Evolutionary conservation across 768 basidiomycete genomes (phyloP), one percentile per base, ranked within the genome.

Genomic region (Lactifluus subvellereus): DNA sequence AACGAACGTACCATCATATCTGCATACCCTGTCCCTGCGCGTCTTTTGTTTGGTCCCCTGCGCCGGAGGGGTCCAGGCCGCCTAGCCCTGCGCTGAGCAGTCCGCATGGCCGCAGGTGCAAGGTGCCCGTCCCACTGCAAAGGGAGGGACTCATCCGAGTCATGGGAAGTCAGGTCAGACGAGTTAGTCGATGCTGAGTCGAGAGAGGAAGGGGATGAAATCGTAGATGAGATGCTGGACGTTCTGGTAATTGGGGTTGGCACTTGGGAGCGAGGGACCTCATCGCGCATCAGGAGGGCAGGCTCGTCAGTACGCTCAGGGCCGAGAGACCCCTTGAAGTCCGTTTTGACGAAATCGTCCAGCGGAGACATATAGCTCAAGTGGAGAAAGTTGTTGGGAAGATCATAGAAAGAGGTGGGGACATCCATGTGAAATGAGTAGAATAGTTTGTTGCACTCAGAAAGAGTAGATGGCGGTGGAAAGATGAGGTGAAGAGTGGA

Each of bases 1-100:
- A 27, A 16, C 20, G 9, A 10, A 33, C 57, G 35, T n/a, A 62
- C 61, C 56, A 62, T 48, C 37, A 58, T n/a, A 2, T 62, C 51
- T 0, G 27, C 2, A 9, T 53, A 62, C 0, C 50, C 51, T 2
- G 27, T 53, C 8, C 57, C 61, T 3, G 43, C 4, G n/a, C 10
- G 42, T 30, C 48, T 53, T 35, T 18, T 62, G 43, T 57, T 58
- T 0, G 50, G 57, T 5, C n/a, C 57, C 9, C 61, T 49, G 9
- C 30, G 50, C 6, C 40, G 50, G n/a, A 20, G 16, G 18, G 49
- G 8, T 16, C 37, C 27, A 22, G n/a, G 6, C 20, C n/a, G 10
- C 56, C 45, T 57, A 2, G 6, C 11, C 33, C 8, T 22, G 30
- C 56, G 56, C 20, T 6, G 43, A 20, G 56, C 5, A 14, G 5